Base-by-base conservation (phyloP, 768 basidiomycete genomes). In the Kwoniella botswanensis region DNA sequence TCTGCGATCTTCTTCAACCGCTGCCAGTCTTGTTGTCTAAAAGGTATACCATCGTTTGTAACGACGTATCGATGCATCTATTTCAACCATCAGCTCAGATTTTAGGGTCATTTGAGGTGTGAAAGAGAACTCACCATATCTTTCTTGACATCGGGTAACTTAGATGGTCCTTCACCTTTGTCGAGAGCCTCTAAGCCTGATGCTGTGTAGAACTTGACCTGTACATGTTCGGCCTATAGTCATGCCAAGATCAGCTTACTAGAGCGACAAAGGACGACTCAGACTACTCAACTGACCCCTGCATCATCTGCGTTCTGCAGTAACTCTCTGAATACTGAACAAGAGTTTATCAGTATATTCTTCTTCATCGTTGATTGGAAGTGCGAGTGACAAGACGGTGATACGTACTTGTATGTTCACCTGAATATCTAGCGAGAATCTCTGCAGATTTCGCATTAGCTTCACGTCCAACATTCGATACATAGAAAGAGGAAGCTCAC, bases 251-350 rank as follows among this genome's bases (percentile, higher is more conserved):
- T 26, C 26, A 26, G 26, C 26, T 26, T 26, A 26, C 26, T 26
- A 26, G 26, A 26, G 4, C 26, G 26, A 26, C 26, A 26, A 26
- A 26, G 26, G 4, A 26, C 26, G 26, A 4, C 26, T 26, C 26
- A 26, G 26, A 26, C 26, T 26, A 26, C 26, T 2, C 24, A 18
- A 46, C 70, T 64, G 29, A 82, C 75, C 56, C 88, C 90, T 2
- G 92, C 94, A 84, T 97, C 95, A 80, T 97, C 94, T 35, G 94
- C 94, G 81, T 99, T 98, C 86, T 98, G 96, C 0, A 98, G 85
- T 5, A 99, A 88, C 82, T 98, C 96, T 60, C 95, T 84, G 70
- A 89, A 90, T 55, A 91, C 89, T 87, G 68, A 35, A 11, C 22
- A 26, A 35, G 69, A 35, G 18, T n/a, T 57, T 56, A 71, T 63